Base-by-base conservation (phyloP, 129 eudicot species). In the Heracleum sosnowskyi region DNA sequence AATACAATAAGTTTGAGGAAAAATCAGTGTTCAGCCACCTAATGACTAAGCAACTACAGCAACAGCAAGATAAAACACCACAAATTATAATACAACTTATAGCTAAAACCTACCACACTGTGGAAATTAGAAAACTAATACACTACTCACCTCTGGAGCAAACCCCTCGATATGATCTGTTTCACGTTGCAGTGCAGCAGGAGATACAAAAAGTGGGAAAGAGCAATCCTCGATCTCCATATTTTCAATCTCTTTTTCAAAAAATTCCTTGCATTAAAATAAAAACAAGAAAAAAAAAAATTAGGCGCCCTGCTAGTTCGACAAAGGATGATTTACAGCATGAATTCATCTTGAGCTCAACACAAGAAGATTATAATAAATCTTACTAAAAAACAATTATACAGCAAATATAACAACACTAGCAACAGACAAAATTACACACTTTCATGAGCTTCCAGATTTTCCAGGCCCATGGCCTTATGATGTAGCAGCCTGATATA, bases 91-190 rank as follows among this genome's bases (percentile, higher is more conserved):
- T 69, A 34, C 42, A 34, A 34, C 22, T 11, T 31, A n/a, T n/a
- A 1, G n/a, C 16, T 20, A 36, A 22, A 20, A 11, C 36, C 9
- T 11, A 31, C 77, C 34, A 15, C 41, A 40, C 45, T 37, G 36
- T 39, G 53, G 2, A 73, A 42, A 26, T 73, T 39, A 73, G 7
- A 53, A 35, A 2, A 73, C 44, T 13, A 28, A 71, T 36, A 71
- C 17, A 35, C 64, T 70, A 47, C 78, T 83, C 53, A 93, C 98
- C 97, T 93, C 98, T 16, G 98, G 98, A 55, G 98, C 98, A 88
- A 93, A 93, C 49, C 98, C 98, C 84, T 93, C 97, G 6, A 93
- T 91, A 77, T 93, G 98, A 84, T 93, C 98, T 85, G 91, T 89
- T 84, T 93, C 98, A 79, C 86, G 88, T 64, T 91, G 88, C 69